Conservation (phyloP, 345 rosid genomes). For the Microcos paniculata region DNA sequence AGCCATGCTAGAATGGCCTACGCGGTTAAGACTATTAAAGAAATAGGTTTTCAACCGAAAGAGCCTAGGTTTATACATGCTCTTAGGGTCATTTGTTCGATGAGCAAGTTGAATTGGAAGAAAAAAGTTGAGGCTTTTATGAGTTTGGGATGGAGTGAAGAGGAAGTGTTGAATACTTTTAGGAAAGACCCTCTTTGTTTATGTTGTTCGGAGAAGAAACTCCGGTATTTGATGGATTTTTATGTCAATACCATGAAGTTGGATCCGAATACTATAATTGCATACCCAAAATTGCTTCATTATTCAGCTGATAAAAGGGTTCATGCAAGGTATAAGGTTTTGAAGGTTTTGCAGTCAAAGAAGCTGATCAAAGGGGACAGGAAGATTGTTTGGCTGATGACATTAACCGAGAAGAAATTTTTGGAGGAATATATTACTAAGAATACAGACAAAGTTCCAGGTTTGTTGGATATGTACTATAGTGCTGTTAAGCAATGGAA, state of each 20-base stretch:
- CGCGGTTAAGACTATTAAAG: slow-evolving; percentile 6
- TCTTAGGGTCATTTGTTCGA: background rate
- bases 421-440: slow-evolving; percentile 1
- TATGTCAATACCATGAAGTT: slow-evolving; percentile 12
- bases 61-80: slow-evolving; percentile 5
- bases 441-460: background rate
- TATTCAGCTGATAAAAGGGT: slow-evolving; percentile 1
- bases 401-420: background rate
- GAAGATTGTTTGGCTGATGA: background rate
- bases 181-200: slow-evolving; percentile 8
- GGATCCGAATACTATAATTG: background rate
- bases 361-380: background rate
- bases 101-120: slow-evolving; percentile 7
- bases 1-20: slow-evolving; percentile 3
- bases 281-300: background rate
- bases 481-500: background rate
- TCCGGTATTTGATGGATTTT: background rate
- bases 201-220: background rate
- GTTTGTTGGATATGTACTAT: slow-evolving; percentile 6
- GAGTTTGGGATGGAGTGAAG: slow-evolving; percentile 17
- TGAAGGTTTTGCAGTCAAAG: slow-evolving; percentile 10
- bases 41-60: background rate
- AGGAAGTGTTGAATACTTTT: background rate
- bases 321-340: background rate
- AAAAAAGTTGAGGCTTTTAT: slow-evolving; percentile 4